Evolutionary conservation across 2,329 filamentous ascomycete genomes (phyloP), one percentile per base, ranked within the genome.

Genomic region (Ceratocystis eucalypticola): DNA sequence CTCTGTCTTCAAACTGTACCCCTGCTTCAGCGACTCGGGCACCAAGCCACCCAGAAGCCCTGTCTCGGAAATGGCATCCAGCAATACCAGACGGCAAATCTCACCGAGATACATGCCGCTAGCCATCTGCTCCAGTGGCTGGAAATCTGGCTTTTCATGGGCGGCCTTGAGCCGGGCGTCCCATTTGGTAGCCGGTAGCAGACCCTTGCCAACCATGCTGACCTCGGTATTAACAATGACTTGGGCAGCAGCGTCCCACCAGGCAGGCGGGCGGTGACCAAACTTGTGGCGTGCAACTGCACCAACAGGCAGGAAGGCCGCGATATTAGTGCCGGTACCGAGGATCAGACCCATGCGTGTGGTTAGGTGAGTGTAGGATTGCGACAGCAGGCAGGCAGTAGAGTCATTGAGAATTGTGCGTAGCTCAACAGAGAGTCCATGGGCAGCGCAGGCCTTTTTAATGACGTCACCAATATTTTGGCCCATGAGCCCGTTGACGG

Each of bases 191-290:
- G 82, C 70, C 5, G 84, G 84, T 30, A 87, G 74, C 62, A 85
- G 78, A 66, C 76, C 80, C 63, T 78, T 75, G 15, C 85, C 85
- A 71, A 86, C 87, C 84, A 88, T 87, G 70, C 84, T 81, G 44
- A 87, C 74, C 73, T 88, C 85, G 0, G 84, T 87, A 72, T 88
- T 88, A 70, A 88, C 80, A 68, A 88, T 82, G 66, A 87, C 83
- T 70, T 87, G 82, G 66, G 78, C 81, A 3, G 83, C 84, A 22
- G 77, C 76, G 25, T 81, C 77, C 70, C 83, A 82, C 84, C 84
- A 87, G 41, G 74, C 74, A 5, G 75, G 72, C 0, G 84, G 82
- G 7, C 84, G 79, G 30, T 74, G 71, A 53, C 83, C 84, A 68
- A 84, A 86, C 72, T 87, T 87, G 61, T 74, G 67, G 55, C 75